phyloP scores from a whole-genome alignment of 1,139 yeast species.

The Saccharomyces hybrid region DNA sequence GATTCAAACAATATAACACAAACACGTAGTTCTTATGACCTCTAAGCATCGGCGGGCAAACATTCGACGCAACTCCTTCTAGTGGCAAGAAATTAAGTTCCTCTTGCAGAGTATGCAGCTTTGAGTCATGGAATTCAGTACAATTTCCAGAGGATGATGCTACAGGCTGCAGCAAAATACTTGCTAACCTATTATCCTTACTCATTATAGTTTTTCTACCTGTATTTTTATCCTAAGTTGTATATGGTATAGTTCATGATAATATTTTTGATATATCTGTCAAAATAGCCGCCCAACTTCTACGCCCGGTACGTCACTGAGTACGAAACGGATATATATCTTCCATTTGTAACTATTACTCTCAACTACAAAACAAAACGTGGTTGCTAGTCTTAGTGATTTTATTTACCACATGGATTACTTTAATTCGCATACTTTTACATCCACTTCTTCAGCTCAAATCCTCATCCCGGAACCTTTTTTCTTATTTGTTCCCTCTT shows the following conservation, averaged over 20 bases:
- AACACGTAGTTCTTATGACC: background rate
- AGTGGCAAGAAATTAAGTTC: background rate
- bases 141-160: background rate
- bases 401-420: background rate
- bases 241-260: background rate
- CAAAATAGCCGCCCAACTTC: background rate
- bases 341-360: background rate
- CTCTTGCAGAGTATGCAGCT: background rate
- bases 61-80: background rate
- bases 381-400: background rate
- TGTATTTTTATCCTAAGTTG: background rate
- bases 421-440: background rate
- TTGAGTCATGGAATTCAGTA: background rate
- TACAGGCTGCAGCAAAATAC: background rate
- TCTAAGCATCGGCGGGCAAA: background rate
- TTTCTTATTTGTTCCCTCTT: background rate
- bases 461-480: background rate
- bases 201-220: background rate
- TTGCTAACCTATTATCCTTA: background rate
- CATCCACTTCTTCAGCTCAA: background rate
- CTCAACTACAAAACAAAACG: background rate
- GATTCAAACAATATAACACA: background rate
- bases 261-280: background rate
- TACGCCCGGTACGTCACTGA: background rate
- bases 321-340: background rate